Evolutionary conservation across 2,329 filamentous ascomycete genomes (phyloP), one percentile per base, ranked within the genome.

Genomic region (Hypomyces rosellus): DNA sequence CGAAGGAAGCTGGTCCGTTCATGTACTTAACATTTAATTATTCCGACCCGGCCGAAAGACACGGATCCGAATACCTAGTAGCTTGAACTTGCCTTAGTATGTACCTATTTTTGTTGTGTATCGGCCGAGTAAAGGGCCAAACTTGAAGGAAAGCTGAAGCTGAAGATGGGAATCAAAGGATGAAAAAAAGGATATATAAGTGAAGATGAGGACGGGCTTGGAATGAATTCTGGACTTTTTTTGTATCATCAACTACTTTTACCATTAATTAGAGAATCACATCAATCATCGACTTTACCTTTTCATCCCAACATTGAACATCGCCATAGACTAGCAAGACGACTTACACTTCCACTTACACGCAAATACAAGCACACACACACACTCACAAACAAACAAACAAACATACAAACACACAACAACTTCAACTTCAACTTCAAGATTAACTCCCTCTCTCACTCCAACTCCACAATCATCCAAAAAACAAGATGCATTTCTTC

Each of bases 401-500:
- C 20, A 3, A 20, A 3, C 20, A 20, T 20, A 3, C 20, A 20
- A n/a, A n/a, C n/a, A n/a, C n/a, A n/a, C n/a, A n/a, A n/a, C n/a
- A n/a, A n/a, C n/a, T n/a, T n/a, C n/a, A n/a, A n/a, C n/a, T n/a
- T n/a, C n/a, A n/a, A n/a, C n/a, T n/a, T n/a, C n/a, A n/a, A n/a
- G n/a, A n/a, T n/a, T n/a, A 15, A 12, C n/a, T 13, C 3, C 3
- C 18, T 22, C 3, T 18, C 9, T 7, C 18, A 18, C 16, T 13
- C 11, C 38, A 5, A 30, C 25, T 30, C 8, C 8, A 30, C 9
- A 7, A 30, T 20, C 20, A 42, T 42, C 7, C 39, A 18, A n/a
- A 51, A 34, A n/a, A n/a, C n/a, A n/a, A n/a, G n/a, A 73, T 75
- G 69, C 71, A 72, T 42, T 54, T 77, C 54, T 69, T 78, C 52